Base-by-base conservation (phyloP, 345 rosid species). In the Eucalyptus fibrosa region DNA sequence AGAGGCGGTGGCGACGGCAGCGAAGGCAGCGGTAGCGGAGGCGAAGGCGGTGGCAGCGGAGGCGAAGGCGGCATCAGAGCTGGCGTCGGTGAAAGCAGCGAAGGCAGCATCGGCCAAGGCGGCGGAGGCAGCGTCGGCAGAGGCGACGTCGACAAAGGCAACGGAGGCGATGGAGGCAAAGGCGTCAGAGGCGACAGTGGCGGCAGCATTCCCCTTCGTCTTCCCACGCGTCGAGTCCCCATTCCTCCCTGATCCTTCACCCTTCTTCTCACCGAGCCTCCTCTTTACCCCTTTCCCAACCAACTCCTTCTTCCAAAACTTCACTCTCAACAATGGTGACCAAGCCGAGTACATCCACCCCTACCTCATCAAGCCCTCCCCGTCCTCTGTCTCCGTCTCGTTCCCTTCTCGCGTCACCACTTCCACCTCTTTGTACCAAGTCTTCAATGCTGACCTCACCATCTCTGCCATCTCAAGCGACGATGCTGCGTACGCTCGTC, bases 281-380 rank as follows among this genome's bases (percentile, higher is more conserved):
- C 95, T 96, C 92, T 93, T 96, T 32, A 10, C 92, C 26, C 99
- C 99, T 30, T 93, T 96, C 88, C 99, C 97, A 1, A 98, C 98
- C 19, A 96, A 95, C 88, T 96, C 96, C 86, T 97, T 96, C 94
- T 98, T 98, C 94, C 99, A 98, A 72, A 98, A 98, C 92, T 96
- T 95, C 87, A 90, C 98, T 86, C 97, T 98, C 55, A 96, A 96
- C 55, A 94, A 94, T 49, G 99, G 99, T 37, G 96, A 96, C 81
- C 96, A 96, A 59, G 94, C 95, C 2, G 98, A 97, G 87, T 98
- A 98, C 91, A 94, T 98, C 89, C 99, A 98, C 40, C 99, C 99
- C 4, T 98, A 98, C 92, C 95, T 97, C 83, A 45, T 98, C 88
- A 96, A 98, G 92, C 94, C 97, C 5, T 94, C 95, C 1, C 53